phyloP scores from a whole-genome alignment of 108 stramenopile species.

The Skeletonema menzelii region DNA sequence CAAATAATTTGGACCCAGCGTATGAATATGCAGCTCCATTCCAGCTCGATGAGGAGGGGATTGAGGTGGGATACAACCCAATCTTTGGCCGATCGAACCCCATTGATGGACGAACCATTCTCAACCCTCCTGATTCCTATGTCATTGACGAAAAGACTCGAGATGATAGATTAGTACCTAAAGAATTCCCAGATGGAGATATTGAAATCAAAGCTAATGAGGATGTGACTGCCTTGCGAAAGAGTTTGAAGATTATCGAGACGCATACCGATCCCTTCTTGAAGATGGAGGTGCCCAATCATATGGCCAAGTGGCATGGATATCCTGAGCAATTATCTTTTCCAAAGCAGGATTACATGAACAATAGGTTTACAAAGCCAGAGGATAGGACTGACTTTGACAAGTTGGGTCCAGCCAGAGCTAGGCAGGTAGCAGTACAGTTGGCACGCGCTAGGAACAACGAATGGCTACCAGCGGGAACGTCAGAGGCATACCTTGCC shows the following conservation, averaged over 20 bases:
- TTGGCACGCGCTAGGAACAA: slow-evolving; percentile 84
- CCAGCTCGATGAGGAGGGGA: slow-evolving; percentile 73
- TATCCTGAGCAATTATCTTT: slow-evolving; percentile 65
- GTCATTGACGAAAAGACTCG: slow-evolving; percentile 68
- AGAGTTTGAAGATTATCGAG: slow-evolving; percentile 73
- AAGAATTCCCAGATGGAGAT: slow-evolving; percentile 65
- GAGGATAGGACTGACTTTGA: slow-evolving; percentile 73
- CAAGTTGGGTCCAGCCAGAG: slow-evolving; percentile 61
- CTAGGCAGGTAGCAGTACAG: slow-evolving; percentile 66
- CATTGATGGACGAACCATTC: slow-evolving; percentile 71
- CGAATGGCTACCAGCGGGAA: slow-evolving; percentile 79
- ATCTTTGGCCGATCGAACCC: slow-evolving; percentile 77
- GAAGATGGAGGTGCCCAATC: slow-evolving; percentile 64
- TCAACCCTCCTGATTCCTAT: slow-evolving; percentile 68
- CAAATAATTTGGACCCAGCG: slow-evolving; percentile 47
- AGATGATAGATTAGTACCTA: slow-evolving; percentile 56
- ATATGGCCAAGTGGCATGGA: slow-evolving; percentile 83
- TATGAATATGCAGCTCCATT: slow-evolving; percentile 42
- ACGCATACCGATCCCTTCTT: slow-evolving; percentile 77
- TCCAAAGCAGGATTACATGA: slow-evolving; percentile 62
- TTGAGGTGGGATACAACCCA: slow-evolving; percentile 77
- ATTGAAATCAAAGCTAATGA: slow-evolving; percentile 64
- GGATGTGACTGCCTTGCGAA: slow-evolving; percentile 64
- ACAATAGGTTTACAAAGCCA: slow-evolving; percentile 80
- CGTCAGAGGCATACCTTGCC: slow-evolving; percentile 55